Percentiles rank a stretch among this genome's conserved stretches.
These are phyloP conservation scores for Epithemia pelagica DNA, from an alignment of 108 stramenopile genomes.

Conservation along the genomic window DNA sequence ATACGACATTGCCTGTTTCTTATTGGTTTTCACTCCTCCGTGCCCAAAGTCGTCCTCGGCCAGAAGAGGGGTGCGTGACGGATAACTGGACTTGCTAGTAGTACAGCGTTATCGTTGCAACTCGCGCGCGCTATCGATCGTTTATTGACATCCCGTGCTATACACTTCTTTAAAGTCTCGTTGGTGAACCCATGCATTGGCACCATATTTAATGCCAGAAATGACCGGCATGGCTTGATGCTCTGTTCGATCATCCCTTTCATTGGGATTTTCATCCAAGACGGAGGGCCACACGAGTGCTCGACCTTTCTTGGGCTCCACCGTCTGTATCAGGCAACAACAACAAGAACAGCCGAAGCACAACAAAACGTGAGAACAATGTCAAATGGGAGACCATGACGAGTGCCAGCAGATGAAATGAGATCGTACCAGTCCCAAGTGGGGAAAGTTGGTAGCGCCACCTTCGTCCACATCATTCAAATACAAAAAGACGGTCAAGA, in stretches of 20 bases:
- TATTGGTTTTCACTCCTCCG: no score
- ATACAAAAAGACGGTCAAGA: constrained; percentile 81
- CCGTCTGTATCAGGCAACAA: constrained; percentile 49
- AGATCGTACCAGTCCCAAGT: no score
- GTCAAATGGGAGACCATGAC: no score
- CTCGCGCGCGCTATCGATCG: no score
- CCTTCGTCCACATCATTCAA: constrained; percentile 83
- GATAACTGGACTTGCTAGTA: no score
- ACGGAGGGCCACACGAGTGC: constrained; percentile 80
- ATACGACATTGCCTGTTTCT: no score
- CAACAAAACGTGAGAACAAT: no score
- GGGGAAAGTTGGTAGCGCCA: constrained; percentile 78
- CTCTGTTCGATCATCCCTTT: constrained; percentile 52
- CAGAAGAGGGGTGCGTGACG: no score
- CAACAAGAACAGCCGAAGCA: constrained; percentile 3
- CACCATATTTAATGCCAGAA: constrained; percentile 78
- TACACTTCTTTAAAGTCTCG: constrained; percentile 40
- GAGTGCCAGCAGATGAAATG: no score
- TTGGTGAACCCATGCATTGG: constrained; percentile 87
- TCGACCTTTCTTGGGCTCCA: constrained; percentile 62
- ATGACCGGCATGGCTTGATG: constrained; percentile 79
- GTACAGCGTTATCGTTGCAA: no score
- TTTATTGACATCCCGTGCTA: not conserved
- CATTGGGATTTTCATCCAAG: constrained; percentile 48
- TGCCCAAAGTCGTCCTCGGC: no score